Conservation (phyloP, 1,139 yeast species). For the Meyerozyma smithsonii region DNA sequence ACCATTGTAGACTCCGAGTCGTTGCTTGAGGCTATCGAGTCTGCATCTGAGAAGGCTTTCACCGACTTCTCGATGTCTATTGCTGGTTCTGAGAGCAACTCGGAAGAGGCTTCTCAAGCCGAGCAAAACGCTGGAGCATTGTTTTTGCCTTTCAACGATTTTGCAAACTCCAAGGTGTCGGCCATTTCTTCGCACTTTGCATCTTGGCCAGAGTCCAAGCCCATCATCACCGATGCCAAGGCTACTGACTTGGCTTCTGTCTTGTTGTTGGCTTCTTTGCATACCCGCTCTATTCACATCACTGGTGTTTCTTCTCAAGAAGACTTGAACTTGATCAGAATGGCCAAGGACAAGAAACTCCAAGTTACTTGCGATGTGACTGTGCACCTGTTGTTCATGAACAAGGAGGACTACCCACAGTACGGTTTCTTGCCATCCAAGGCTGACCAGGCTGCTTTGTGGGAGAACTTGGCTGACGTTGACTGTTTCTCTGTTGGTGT, state of each 20-base stretch:
- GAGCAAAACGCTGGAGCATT: constrained; percentile 71
- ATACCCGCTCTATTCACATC: constrained; percentile 80
- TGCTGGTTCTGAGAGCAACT: constrained; percentile 75
- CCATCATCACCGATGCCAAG: constrained; percentile 88
- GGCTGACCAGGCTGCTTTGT: constrained; percentile 76
- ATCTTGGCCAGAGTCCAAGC: constrained; percentile 80
- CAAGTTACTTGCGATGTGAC: constrained; percentile 89
- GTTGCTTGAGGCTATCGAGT: constrained; percentile 58
- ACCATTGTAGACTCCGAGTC: constrained; percentile 61
- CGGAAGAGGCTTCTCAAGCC: constrained; percentile 57
- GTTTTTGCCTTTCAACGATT: constrained; percentile 75
- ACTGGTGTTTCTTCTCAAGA: constrained; percentile 79
- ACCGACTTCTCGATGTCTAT: constrained; percentile 81
- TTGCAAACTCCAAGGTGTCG: constrained; percentile 65
- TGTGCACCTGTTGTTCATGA: constrained; percentile 71
- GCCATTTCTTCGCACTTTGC: constrained; percentile 75
- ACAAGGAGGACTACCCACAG: constrained; percentile 68
- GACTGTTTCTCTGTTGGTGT: constrained; percentile 89
- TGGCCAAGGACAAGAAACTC: constrained; percentile 80
- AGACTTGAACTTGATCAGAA: constrained; percentile 76
- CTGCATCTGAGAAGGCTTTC: constrained; percentile 56
- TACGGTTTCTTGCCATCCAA: constrained; percentile 71
- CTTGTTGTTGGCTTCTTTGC: constrained; percentile 82
- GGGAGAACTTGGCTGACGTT: constrained; percentile 68
- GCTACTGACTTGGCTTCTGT: constrained; percentile 90